These are phyloP conservation scores for Aspergillus melleus DNA, from an alignment of 2,329 filamentous ascomycete genomes.

Conservation along the genomic window DNA sequence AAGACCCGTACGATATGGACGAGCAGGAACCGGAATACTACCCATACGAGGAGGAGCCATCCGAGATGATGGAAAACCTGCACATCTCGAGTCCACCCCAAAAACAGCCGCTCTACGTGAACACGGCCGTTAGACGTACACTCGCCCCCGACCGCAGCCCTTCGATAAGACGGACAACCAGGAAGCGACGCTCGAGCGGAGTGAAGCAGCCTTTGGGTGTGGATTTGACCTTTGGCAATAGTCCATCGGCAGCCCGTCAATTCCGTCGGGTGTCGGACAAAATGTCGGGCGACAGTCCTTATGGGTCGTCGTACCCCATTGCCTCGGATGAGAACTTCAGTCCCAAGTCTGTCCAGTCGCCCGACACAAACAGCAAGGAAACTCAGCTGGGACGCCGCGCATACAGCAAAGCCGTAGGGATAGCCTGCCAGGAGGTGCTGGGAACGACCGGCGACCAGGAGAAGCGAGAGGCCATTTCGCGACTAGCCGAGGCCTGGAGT, in stretches of 20 bases:
- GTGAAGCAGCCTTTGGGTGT: slow-evolving; percentile 78
- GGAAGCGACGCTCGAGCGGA: slow-evolving; percentile 48
- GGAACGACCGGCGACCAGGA: slow-evolving; percentile 69
- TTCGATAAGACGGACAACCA: slow-evolving; percentile 39
- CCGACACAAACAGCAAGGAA: slow-evolving; percentile 65
- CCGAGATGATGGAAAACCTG: slow-evolving; percentile 42
- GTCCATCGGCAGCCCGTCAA: slow-evolving; percentile 84
- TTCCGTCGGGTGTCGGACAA: slow-evolving; percentile 84
- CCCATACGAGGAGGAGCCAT: slow-evolving; percentile 38
- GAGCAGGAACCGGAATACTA: slow-evolving; percentile 40
- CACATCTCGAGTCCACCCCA: slow-evolving; percentile 46
- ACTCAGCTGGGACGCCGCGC: slow-evolving; percentile 76
- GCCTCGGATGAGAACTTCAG: slow-evolving; percentile 42
- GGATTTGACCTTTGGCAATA: slow-evolving; percentile 92
- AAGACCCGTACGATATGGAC: slow-evolving; percentile 52
- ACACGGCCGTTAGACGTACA: slow-evolving; percentile 54
- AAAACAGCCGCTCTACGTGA: slow-evolving; percentile 46
- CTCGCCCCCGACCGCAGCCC: slow-evolving; percentile 49
- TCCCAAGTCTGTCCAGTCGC: slow-evolving; percentile 34
- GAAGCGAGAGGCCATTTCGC: slow-evolving; percentile 83
- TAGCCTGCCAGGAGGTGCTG: slow-evolving; percentile 79
- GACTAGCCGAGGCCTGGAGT: slow-evolving; percentile 81
- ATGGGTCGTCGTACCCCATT: slow-evolving; percentile 24
- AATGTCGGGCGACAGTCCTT: slow-evolving; percentile 40
- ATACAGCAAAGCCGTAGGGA: slow-evolving; percentile 79